phyloP scores from a whole-genome alignment of 2,329 filamentous ascomycete genomes.

The Phaeosphaeria sp. region DNA sequence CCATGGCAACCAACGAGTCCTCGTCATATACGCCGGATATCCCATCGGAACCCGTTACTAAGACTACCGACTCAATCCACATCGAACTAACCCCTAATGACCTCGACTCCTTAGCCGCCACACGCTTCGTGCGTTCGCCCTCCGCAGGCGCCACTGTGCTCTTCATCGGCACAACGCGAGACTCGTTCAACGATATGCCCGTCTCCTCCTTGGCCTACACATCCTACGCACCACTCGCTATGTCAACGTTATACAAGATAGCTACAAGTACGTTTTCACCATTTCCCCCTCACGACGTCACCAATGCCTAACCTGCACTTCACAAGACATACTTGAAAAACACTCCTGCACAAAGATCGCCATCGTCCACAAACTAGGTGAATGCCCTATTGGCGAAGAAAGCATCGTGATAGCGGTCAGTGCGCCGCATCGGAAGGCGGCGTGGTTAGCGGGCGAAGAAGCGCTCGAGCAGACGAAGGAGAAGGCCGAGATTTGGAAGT shows the following conservation, averaged over 20 bases:
- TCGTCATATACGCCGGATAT: constrained; percentile 34
- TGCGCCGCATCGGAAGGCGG: constrained; percentile 79
- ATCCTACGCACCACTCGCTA: constrained; percentile 73
- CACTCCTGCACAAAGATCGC: constrained; percentile 75
- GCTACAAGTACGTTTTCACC: constrained; percentile 50
- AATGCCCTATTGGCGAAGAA: constrained; percentile 89
- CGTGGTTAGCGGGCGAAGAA: constrained; percentile 89
- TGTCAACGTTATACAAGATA: constrained; percentile 72
- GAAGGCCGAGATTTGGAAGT: constrained; percentile 93
- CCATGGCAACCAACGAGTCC: constrained; percentile 15
- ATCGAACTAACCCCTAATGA: constrained; percentile 71
- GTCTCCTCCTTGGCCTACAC: constrained; percentile 78
- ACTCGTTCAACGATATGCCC: constrained; percentile 73
- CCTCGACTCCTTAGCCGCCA: constrained; percentile 64
- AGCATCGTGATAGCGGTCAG: constrained; percentile 90
- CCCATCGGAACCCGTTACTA: constrained; percentile 33
- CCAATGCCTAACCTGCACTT: too few species aligned
- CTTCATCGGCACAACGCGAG: constrained; percentile 71
- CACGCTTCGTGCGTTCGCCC: constrained; percentile 70
- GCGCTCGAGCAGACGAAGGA: constrained; percentile 86
- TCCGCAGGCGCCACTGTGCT: constrained; percentile 40
- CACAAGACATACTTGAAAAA: constrained; percentile 55
- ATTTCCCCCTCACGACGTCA: neutral
- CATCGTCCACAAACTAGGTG: constrained; percentile 83
- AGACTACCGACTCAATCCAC: constrained; percentile 57